phyloP scores from a whole-genome alignment of 192 early-diverging fungal genomes.

The Pilaira anomala region DNA sequence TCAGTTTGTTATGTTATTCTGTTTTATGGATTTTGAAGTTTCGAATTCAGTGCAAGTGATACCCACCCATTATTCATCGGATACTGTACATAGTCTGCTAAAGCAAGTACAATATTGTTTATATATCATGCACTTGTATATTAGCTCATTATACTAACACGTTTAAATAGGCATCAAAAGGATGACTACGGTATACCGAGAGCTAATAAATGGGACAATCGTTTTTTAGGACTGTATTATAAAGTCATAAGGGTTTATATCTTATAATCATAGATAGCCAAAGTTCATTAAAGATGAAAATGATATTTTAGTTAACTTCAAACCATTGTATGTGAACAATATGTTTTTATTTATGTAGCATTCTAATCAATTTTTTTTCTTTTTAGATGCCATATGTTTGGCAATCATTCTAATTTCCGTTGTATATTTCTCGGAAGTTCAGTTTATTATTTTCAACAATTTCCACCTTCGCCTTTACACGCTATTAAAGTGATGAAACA shows the following conservation, averaged over 20 bases:
- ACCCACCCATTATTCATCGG: neutral
- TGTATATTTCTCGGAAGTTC: no score
- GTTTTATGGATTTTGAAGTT: neutral
- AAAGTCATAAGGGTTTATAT: neutral
- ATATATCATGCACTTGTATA: no score
- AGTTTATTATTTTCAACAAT: neutral
- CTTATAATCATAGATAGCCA: no score
- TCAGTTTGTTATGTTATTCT: neutral
- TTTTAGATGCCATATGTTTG: neutral
- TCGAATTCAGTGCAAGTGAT: neutral
- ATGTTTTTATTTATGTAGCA: no score
- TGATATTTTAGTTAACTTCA: neutral
- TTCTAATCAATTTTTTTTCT: no score
- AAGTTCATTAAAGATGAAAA: neutral
- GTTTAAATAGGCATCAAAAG: neutral
- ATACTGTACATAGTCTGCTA: no score
- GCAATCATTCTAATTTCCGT: neutral
- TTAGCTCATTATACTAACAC: no score
- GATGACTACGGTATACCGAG: neutral
- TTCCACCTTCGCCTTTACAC: neutral
- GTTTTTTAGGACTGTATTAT: neutral
- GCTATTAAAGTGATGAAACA: neutral
- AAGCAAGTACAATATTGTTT: no score
- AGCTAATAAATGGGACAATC: neutral
- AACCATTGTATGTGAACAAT: neutral